Base-by-base conservation (phyloP, 2,329 filamentous ascomycete species). In the Mollisiaceae sp. region DNA sequence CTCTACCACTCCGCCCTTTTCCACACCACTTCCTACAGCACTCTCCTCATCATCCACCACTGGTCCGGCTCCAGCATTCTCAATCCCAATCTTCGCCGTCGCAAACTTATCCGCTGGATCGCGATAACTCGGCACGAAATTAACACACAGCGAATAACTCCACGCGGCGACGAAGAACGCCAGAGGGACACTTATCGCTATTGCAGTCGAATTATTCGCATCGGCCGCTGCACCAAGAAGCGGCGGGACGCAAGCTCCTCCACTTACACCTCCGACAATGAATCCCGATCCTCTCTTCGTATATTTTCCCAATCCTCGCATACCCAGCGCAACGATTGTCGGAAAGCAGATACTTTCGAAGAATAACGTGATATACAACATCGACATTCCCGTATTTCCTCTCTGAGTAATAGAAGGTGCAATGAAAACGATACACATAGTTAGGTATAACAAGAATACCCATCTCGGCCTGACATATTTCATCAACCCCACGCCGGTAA, bases 271-370 rank as follows among this genome's bases (percentile, higher is more conserved):
- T 1, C 76, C 82, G 1, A 85, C 78, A 58, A 85, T 82, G 66
- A 79, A 80, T 0, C 81, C 80, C 1, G 79, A 79, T 4, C 82
- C 83, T 77, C 76, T 56, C 73, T 85, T 85, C 6, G 79, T 82
- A 74, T 85, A 80, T 61, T 80, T 80, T 4, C 83, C 83, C 1
- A 85, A 74, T 1, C 82, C 83, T 27, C 83, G 78, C 77, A 85
- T 84, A 0, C 81, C 81, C 1, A 85, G 76, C 0, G 82, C 82
- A 4, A 85, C 80, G 66, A 85, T 85, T 18, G 82, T 83, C 0
- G 83, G 82, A 75, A 86, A 86, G 71, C 80, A 81, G 72, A 83
- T 82, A 8, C 77, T 79, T 70, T 82, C 82, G 71, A 84, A 85
- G 75, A 85, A 85, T 20, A 85, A 77, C 0, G 82, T 81, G 4